Conservation (phyloP, 2,329 filamentous ascomycete species). For the Penicillium polonicum region DNA sequence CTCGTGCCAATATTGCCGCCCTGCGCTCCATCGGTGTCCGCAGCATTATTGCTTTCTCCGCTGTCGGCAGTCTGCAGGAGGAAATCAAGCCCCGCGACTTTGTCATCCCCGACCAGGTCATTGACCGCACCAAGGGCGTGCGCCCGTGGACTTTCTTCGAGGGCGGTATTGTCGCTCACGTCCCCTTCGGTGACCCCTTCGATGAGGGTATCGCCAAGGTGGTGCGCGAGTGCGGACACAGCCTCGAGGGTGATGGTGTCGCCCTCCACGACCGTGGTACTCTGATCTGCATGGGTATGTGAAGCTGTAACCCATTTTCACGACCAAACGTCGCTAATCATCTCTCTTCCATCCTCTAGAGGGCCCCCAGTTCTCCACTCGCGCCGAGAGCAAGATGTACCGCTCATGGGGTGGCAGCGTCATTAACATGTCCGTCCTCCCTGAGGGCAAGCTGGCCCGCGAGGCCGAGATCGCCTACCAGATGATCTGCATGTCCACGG, state of each 20-base stretch:
- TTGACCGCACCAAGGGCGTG: slow-evolving; percentile 94
- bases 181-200: slow-evolving; percentile 95
- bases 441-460: slow-evolving; percentile 91
- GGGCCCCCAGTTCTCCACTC: slow-evolving; percentile 96
- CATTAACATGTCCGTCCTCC: slow-evolving; percentile 97
- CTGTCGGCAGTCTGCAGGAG: slow-evolving; percentile 89
- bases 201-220: slow-evolving; percentile 74
- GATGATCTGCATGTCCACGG: slow-evolving; percentile 99
- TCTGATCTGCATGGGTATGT: slow-evolving; percentile 84
- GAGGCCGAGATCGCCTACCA: slow-evolving; percentile 97
- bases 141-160: slow-evolving; percentile 92
- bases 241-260: slow-evolving; percentile 79
- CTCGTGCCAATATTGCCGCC: slow-evolving; percentile 97
- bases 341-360: slow-evolving; percentile 52
- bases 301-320: background rate
- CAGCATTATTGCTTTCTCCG: slow-evolving; percentile 89
- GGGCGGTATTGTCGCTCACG: slow-evolving; percentile 81
- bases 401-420: slow-evolving; percentile 88
- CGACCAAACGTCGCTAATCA: background rate
- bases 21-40: slow-evolving; percentile 85
- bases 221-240: slow-evolving; percentile 72
- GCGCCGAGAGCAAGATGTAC: slow-evolving; percentile 94
- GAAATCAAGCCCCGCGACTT: slow-evolving; percentile 95
- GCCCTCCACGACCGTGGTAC: slow-evolving; percentile 80
- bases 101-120: slow-evolving; percentile 91